Conservation (phyloP, 352 stramenopile species). For the Phytopythium oedochilum region DNA sequence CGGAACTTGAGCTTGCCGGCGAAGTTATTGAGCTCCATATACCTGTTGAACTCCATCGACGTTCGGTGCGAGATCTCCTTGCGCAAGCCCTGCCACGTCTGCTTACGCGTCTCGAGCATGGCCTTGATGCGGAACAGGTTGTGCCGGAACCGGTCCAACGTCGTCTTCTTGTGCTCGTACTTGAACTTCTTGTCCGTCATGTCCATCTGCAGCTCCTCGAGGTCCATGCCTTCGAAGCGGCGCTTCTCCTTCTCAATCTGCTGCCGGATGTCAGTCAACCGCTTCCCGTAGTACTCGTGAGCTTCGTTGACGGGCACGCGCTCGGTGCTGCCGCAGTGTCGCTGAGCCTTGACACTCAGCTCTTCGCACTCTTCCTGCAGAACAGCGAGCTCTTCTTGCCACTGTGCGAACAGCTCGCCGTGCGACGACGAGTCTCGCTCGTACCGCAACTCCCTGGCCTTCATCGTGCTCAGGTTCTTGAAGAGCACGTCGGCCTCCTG, state of each 20-base stretch:
- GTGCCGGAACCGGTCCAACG: slow-evolving; percentile 50
- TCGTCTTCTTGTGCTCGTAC: slow-evolving; percentile 58
- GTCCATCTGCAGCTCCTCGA: slow-evolving; percentile 68
- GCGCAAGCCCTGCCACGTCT: slow-evolving; percentile 69
- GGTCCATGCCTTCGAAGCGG: slow-evolving; percentile 80
- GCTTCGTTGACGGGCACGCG: slow-evolving; percentile 55
- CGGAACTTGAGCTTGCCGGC: slow-evolving; percentile 79
- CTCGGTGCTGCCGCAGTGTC: slow-evolving; percentile 46
- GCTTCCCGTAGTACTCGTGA: slow-evolving; percentile 79
- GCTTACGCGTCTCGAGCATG: slow-evolving; percentile 76
- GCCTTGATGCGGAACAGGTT: slow-evolving; percentile 59
- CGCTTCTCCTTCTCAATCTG: slow-evolving; percentile 73
- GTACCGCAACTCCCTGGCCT: slow-evolving; percentile 61
- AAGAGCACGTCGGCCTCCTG: slow-evolving; percentile 61
- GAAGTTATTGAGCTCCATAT: slow-evolving; percentile 84
- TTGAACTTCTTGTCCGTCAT: slow-evolving; percentile 72
- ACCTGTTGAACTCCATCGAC: slow-evolving; percentile 81
- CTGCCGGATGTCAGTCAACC: slow-evolving; percentile 70
- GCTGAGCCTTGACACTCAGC: slow-evolving; percentile 48
- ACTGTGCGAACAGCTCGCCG: slow-evolving; percentile 44
- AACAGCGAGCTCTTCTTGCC: slow-evolving; percentile 39
- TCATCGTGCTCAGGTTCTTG: slow-evolving; percentile 71
- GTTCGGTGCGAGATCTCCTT: slow-evolving; percentile 77
- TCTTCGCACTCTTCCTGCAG: slow-evolving; percentile 59
- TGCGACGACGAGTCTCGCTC: slow-evolving; percentile 40